phyloP scores from a whole-genome alignment of 179 eudicot genomes.

The Spergularia azorica region DNA sequence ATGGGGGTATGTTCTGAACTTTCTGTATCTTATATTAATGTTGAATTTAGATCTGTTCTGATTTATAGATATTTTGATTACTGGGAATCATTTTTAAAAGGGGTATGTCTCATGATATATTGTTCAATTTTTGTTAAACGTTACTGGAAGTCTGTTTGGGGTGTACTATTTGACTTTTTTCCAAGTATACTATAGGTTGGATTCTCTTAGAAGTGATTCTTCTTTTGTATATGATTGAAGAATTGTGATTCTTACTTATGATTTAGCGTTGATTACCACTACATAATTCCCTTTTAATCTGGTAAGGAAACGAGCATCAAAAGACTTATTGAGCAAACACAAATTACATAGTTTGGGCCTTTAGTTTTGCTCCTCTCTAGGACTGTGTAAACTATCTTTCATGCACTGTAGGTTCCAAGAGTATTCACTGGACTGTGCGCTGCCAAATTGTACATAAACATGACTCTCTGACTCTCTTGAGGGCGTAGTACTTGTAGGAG shows the following conservation, averaged over 20 bases:
- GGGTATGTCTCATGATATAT: not conserved
- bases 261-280: no score
- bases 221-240: not conserved
- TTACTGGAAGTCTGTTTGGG: not conserved
- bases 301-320: not conserved
- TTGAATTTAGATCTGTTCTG: not conserved
- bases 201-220: slow-evolving; percentile 6
- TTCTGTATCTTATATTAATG: not conserved
- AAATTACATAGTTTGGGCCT: not conserved
- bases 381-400: not conserved
- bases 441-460: not conserved
- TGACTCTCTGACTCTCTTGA: no score
- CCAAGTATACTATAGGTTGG: not conserved
- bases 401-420: not conserved
- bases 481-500: not conserved
- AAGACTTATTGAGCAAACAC: not conserved
- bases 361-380: not conserved
- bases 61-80: not conserved
- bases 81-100: not conserved
- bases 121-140: not conserved
- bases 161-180: no score
- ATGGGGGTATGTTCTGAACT: slow-evolving; percentile 53
- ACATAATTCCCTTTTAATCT: not conserved
- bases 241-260: not conserved
- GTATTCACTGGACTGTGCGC: not conserved